Conservation (phyloP, 257 asterid genomes). For the Echium plantagineum region DNA sequence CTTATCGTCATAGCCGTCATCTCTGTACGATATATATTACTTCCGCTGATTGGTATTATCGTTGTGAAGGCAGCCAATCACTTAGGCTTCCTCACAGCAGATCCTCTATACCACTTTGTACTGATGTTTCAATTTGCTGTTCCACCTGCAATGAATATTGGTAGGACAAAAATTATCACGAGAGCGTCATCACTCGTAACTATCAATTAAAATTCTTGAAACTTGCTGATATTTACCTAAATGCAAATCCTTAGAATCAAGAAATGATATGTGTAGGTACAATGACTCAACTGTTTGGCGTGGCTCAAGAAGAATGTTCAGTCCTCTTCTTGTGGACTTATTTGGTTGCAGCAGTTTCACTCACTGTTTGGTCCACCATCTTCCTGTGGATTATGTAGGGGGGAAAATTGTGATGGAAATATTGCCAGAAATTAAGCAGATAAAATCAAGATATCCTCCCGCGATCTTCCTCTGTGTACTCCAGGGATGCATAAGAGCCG, state of each 20-base stretch:
- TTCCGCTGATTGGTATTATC: slow-evolving; percentile 61
- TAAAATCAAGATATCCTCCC: not conserved
- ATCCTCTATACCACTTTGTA: slow-evolving; percentile 81
- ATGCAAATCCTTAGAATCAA: not conserved
- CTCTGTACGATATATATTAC: slow-evolving; percentile 46
- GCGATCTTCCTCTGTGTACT: too few species aligned
- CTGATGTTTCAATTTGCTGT: slow-evolving; percentile 70
- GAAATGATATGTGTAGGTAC: slow-evolving; percentile 39
- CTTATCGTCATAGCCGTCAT: slow-evolving; percentile 34
- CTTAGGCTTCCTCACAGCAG: slow-evolving; percentile 64
- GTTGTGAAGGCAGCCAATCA: slow-evolving; percentile 53
- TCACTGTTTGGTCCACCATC: slow-evolving; percentile 76
- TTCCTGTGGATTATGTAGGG: slow-evolving; percentile 72
- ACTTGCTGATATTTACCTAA: too few species aligned
- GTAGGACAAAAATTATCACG: slow-evolving; percentile 16
- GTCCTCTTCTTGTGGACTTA: slow-evolving; percentile 80
- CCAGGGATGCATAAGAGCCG: too few species aligned
- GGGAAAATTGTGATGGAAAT: not conserved
- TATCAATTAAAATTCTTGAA: too few species aligned
- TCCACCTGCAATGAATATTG: slow-evolving; percentile 89
- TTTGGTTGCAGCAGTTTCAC: slow-evolving; percentile 56
- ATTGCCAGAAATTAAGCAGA: not conserved
- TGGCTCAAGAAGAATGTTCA: slow-evolving; percentile 87
- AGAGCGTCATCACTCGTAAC: too few species aligned
- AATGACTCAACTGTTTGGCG: slow-evolving; percentile 79